phyloP scores from a whole-genome alignment of 345 rosid species.

The Lumnitzera racemosa region DNA sequence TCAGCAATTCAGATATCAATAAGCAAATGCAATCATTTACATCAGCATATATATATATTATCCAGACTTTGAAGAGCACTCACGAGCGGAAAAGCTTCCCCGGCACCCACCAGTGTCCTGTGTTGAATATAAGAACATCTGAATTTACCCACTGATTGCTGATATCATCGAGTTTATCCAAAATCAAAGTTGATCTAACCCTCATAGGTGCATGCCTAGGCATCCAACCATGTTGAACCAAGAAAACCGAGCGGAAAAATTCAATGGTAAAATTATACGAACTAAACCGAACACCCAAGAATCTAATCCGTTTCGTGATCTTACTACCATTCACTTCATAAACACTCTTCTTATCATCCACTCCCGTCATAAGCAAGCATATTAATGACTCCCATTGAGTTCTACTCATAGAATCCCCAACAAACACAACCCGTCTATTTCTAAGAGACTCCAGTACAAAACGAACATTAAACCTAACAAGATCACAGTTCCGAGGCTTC shows the following conservation, averaged over 20 bases:
- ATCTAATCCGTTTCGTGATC: conserved; percentile 73
- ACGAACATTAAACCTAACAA: conserved; percentile 47
- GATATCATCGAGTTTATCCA: conserved; percentile 70
- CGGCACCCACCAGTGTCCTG: conserved; percentile 99
- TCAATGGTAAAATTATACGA: conserved; percentile 71
- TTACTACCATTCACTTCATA: conserved; percentile 72
- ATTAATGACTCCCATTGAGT: conserved; percentile 90
- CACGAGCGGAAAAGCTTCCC: conserved; percentile 84
- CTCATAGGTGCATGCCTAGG: conserved; percentile 70
- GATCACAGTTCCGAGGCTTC: conserved; percentile 62
- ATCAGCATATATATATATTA: background rate
- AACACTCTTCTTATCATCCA: conserved; percentile 72
- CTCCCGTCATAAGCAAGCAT: conserved; percentile 79
- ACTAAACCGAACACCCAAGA: conserved; percentile 69
- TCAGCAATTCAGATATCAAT: no score
- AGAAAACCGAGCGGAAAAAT: conserved; percentile 84
- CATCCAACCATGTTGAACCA: conserved; percentile 70
- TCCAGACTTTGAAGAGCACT: conserved; percentile 22
- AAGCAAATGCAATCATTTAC: background rate
- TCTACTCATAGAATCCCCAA: conserved; percentile 89
- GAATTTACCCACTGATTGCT: conserved; percentile 67
- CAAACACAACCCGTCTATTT: conserved; percentile 70
- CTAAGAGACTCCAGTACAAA: conserved; percentile 44
- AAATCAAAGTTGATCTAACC: conserved; percentile 58
- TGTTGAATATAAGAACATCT: conserved; percentile 76